phyloP scores from a whole-genome alignment of 2,329 filamentous ascomycete species.

The Fusarium sp. region DNA sequence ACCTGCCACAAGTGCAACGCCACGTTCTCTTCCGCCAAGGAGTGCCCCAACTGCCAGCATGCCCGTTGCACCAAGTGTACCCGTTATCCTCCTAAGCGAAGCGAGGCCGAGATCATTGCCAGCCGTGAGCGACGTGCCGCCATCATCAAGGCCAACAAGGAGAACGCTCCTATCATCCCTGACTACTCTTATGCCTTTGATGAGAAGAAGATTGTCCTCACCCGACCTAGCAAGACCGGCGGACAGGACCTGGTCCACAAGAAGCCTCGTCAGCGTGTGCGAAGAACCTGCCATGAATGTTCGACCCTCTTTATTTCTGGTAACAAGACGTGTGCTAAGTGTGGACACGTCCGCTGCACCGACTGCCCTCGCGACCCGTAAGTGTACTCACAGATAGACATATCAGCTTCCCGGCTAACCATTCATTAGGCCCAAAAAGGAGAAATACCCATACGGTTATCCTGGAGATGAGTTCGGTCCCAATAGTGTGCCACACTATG shows the following conservation, averaged over 20 bases:
- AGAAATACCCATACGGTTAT: constrained; percentile 77
- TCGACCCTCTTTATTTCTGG: constrained; percentile 68
- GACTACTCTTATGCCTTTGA: constrained; percentile 61
- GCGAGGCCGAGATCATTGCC: constrained; percentile 65
- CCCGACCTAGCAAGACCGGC: constrained; percentile 72
- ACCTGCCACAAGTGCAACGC: constrained; percentile 85
- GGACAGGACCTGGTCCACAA: constrained; percentile 79
- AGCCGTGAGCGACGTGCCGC: constrained; percentile 64
- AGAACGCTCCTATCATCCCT: constrained; percentile 65
- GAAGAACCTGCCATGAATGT: constrained; percentile 83
- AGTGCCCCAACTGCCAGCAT: constrained; percentile 83
- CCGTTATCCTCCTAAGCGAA: constrained; percentile 76
- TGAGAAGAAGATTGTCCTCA: constrained; percentile 65
- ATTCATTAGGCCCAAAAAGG: constrained; percentile 68
- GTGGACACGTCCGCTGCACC: constrained; percentile 80
- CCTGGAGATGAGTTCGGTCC: constrained; percentile 72
- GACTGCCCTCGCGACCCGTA: constrained; percentile 85
- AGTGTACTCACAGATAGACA: constrained; percentile 53
- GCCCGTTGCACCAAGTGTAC: constrained; percentile 83
- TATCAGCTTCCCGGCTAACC: constrained; percentile 22
- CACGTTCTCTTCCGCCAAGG: constrained; percentile 77
- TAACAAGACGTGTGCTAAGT: constrained; percentile 73
- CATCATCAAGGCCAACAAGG: constrained; percentile 66
- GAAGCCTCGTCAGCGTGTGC: constrained; percentile 77
- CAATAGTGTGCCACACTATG: constrained; percentile 64